Base-by-base conservation (phyloP, 495 filamentous ascomycete species). In the Hamigera avellanea region DNA sequence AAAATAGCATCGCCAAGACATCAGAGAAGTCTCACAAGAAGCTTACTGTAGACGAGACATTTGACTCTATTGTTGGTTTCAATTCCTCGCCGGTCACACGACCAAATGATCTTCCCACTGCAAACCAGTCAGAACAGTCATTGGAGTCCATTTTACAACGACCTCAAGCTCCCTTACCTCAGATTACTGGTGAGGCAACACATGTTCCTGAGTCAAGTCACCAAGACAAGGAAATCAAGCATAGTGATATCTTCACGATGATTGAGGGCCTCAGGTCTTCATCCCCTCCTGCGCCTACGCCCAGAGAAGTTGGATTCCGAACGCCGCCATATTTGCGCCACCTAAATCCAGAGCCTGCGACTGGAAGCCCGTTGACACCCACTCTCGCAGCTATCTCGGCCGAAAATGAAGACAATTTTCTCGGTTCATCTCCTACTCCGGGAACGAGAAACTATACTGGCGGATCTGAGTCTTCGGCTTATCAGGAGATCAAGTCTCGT, bases 351-450 rank as follows among this genome's bases (percentile, higher is more conserved):
- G 50, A 43, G 14, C 36, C 41, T 12, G 39, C 41, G 1, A 34
- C 36, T 33, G 58, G 51, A 32, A 57, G 62, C 13, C 61, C 64
- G 2, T 49, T 61, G 27, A 75, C 73, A 10, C 72, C 72, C 12
- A 69, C 57, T 12, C 52, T 73, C 6, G 55, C 57, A n/a, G 45
- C 54, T 9, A 48, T 49, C n/a, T 35, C 56, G 30, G 38, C 49
- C 18, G 47, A 66, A 33, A 48, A 61, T 46, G 46, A 77, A 50
- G 72, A 81, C 53, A 70, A 75, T 12, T 84, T 75, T 45, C 64
- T 89, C 28, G 75, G 73, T 2, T 93, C 83, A n/a, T 91, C 86
- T 7, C 86, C 86, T 1, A 93, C 86, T 0, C 84, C 85, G 6
- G 48, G 63, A 52, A 54, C 76, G 48, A 59, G 61, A 41, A 54